Evolutionary conservation across 495 filamentous ascomycete genomes (phyloP).

Genomic region (Lasiosphaeris hirsuta): DNA sequence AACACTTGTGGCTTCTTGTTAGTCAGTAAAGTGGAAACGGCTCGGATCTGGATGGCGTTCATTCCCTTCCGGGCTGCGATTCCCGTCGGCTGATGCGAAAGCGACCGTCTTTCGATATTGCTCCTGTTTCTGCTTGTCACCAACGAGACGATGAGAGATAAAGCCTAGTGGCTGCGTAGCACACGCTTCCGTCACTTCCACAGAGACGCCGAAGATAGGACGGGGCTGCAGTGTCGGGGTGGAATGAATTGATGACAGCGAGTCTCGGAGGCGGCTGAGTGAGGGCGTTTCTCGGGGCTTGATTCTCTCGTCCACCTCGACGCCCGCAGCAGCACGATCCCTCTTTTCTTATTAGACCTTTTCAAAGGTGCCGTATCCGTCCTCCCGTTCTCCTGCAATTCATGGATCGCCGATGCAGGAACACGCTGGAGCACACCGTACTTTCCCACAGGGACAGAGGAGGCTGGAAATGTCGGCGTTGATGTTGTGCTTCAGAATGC

Average conservation of each 20-base stretch:
- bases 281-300: not conserved
- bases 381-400: not conserved
- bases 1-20: conserved; percentile 11
- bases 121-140: not conserved
- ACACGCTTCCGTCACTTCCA: not conserved
- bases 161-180: not conserved
- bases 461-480: not conserved
- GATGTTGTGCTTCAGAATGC: not conserved
- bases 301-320: not conserved
- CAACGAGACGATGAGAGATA: not conserved
- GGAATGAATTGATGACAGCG: not conserved
- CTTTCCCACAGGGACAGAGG: not conserved
- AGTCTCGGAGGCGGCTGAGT: not conserved
- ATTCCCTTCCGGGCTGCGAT: conserved; percentile 14
- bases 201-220: not conserved
- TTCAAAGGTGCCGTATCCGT: too few relatives aligned
- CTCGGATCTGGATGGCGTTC: conserved; percentile 25
- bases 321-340: not conserved
- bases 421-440: not conserved
- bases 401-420: not conserved
- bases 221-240: not conserved
- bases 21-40: conserved; percentile 24
- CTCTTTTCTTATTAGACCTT: too few relatives aligned
- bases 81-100: conserved; percentile 12
- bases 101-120: not conserved